A percentile compares a stretch with the other conserved stretches of the same genome.
Evolutionary conservation across 208 protist genomes (phyloP).

Genomic region (Herpetomonas samuelpessoai): DNA sequence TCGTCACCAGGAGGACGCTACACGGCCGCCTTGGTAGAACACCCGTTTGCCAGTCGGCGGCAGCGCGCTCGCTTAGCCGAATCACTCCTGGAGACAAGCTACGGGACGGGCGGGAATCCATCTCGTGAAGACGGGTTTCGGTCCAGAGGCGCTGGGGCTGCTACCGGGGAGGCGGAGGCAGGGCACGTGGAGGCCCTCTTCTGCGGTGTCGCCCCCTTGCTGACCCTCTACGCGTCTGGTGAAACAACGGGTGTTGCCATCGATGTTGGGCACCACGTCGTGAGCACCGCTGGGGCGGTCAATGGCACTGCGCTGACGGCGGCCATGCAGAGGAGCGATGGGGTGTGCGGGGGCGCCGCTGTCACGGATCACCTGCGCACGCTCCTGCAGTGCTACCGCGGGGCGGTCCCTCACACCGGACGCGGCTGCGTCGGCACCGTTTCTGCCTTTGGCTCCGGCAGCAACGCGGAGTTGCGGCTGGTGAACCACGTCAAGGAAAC

Average conservation of each 20-base stretch:
- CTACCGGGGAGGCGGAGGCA: conserved; percentile 12
- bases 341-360: conserved; percentile 31
- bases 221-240: conserved; percentile 61
- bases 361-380: conserved; percentile 47
- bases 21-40: conserved; percentile 47
- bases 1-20: no score
- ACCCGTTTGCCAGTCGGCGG: conserved; percentile 48
- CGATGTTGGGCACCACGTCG: conserved; percentile 52
- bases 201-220: conserved; percentile 43
- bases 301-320: conserved; percentile 41
- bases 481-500: conserved; percentile 49
- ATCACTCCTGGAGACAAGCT: conserved; percentile 60
- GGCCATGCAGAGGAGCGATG: conserved; percentile 47
- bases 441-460: conserved; percentile 23
- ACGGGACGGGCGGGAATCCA: conserved; percentile 71
- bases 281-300: conserved; percentile 49
- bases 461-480: conserved; percentile 35
- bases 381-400: conserved; percentile 45
- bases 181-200: conserved; percentile 35
- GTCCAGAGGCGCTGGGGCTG: conserved; percentile 2
- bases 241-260: conserved; percentile 57
- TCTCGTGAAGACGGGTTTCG: conserved; percentile 17
- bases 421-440: background rate
- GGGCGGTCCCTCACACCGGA: conserved; percentile 9
- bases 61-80: conserved; percentile 58